Percentiles rank a stretch among this genome's conserved stretches.
Conservation (phyloP, 306 rosid species). For the Glycyrrhiza uralensis region DNA sequence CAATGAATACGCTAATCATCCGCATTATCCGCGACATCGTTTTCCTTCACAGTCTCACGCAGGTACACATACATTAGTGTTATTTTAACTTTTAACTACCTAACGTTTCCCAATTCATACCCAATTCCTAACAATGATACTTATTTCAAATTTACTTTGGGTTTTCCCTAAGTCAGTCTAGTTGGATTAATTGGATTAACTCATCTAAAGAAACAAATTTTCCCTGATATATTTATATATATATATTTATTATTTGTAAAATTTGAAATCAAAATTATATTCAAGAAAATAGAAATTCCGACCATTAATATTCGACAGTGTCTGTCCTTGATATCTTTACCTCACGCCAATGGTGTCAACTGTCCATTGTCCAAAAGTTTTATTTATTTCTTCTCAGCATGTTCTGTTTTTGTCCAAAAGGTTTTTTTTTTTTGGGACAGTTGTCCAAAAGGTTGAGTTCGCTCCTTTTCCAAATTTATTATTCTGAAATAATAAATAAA, state of each 20-base stretch:
- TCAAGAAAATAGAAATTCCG: background rate
- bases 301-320: background rate
- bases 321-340: background rate
- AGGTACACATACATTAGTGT: too few relatives aligned
- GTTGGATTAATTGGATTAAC: too few relatives aligned
- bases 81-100: background rate
- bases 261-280: too few relatives aligned
- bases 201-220: background rate
- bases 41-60: background rate
- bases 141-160: too few relatives aligned
- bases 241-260: too few relatives aligned
- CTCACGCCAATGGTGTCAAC: constrained; percentile 31
- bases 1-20: background rate
- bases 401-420: background rate
- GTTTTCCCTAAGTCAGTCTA: too few relatives aligned
- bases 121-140: background rate
- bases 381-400: background rate
- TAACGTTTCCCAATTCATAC: background rate
- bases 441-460: background rate
- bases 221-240: too few relatives aligned
- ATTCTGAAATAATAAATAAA: background rate
- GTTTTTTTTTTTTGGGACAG: too few relatives aligned
- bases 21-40: background rate
- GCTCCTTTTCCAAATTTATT: background rate
- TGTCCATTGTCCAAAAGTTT: background rate